Percentiles rank a stretch among this genome's conserved stretches.
These are phyloP conservation scores for Picea mariana DNA, from an alignment of 83 land plant genomes.

Conservation along the genomic window DNA sequence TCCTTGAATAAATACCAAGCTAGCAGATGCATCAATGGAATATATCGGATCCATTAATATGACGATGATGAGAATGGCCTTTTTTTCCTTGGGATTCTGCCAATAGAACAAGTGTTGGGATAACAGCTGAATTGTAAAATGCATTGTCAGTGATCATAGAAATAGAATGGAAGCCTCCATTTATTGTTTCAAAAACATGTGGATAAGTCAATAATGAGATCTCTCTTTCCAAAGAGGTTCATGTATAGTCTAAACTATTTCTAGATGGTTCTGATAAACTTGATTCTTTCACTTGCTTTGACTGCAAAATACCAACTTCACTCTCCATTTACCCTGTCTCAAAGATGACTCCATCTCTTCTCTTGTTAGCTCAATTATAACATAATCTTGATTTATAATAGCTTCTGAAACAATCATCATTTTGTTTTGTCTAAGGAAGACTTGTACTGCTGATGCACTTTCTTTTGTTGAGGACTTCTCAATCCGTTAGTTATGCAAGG, in stretches of 20 bases:
- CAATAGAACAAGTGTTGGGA: conserved; percentile 91
- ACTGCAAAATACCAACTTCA: conserved; percentile 29
- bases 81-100: conserved; percentile 96
- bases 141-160: conserved; percentile 29
- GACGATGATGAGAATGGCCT: conserved; percentile 71
- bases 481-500: conserved; percentile 20
- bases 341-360: too few species aligned
- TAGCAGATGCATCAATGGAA: conserved; percentile 82
- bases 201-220: conserved; percentile 21
- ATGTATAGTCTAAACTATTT: conserved; percentile 28
- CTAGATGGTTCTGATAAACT: conserved; percentile 18
- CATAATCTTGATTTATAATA: too few species aligned
- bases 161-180: conserved; percentile 8
- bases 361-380: too few species aligned
- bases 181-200: conserved; percentile 13
- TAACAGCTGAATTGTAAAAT: conserved; percentile 72
- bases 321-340: conserved; percentile 27
- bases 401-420: too few species aligned
- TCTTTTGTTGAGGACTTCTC: too few species aligned
- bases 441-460: too few species aligned
- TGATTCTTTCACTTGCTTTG: conserved; percentile 27
- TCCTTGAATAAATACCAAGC: conserved; percentile 74
- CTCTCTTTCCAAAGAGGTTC: conserved; percentile 35
- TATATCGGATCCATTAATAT: conserved; percentile 95
- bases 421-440: too few species aligned